phyloP scores from a whole-genome alignment of 2,329 filamentous ascomycete species.

The Leptoxyphium fumago region DNA sequence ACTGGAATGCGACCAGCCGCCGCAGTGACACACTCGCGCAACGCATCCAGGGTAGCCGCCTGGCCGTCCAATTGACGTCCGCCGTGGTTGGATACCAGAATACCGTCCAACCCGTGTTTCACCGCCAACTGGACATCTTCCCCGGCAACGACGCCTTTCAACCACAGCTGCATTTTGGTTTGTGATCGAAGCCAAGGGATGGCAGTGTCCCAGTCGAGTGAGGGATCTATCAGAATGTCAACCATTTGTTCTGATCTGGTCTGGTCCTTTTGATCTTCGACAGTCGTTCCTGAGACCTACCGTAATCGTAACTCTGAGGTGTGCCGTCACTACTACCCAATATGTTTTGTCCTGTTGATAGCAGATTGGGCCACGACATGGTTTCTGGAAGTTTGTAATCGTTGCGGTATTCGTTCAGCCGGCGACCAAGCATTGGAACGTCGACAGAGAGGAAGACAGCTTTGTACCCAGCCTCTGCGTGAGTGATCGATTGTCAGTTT shows the following conservation, averaged over 20 bases:
- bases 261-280: neutral
- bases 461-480: constrained; percentile 32
- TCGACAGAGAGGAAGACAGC: constrained; percentile 39
- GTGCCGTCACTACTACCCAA: constrained; percentile 7
- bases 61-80: constrained; percentile 38
- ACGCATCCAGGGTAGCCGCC: constrained; percentile 31
- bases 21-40: constrained; percentile 22
- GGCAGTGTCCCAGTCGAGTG: constrained; percentile 1
- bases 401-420: constrained; percentile 37
- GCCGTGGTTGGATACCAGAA: constrained; percentile 30
- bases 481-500: no score
- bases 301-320: neutral
- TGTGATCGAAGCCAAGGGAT: constrained; percentile 4
- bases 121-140: constrained; percentile 4
- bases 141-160: constrained; percentile 1
- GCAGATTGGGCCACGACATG: constrained; percentile 31
- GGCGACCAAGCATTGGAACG: constrained; percentile 33
- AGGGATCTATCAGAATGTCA: no score
- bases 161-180: constrained; percentile 6
- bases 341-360: neutral
- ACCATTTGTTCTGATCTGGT: constrained; percentile 6
- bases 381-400: constrained; percentile 32
- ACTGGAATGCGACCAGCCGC: constrained; percentile 37
- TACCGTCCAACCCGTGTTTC: constrained; percentile 1
- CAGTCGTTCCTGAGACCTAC: neutral